Percentiles rank a stretch among this genome's conserved stretches.
Conservation (phyloP, 2,329 filamentous ascomycete species). For the Aspergillus calidoustus region DNA sequence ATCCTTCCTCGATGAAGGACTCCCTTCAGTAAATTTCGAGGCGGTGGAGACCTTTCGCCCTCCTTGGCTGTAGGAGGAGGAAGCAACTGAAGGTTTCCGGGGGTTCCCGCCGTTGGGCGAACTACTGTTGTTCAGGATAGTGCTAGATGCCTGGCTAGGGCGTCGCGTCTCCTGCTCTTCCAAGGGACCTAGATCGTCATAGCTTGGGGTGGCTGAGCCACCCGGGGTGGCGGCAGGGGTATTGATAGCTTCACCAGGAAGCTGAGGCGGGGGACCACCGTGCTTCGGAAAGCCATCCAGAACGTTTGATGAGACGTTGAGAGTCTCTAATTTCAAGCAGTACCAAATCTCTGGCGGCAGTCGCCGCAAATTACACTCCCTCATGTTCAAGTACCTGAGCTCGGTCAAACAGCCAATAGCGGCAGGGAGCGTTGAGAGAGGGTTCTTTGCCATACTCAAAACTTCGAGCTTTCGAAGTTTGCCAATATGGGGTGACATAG, state of each 20-base stretch:
- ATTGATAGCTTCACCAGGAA: conserved; percentile 55
- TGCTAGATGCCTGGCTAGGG: conserved; percentile 82
- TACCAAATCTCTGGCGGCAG: conserved; percentile 96
- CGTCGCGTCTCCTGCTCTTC: conserved; percentile 69
- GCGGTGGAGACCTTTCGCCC: conserved; percentile 85
- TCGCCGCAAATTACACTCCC: conserved; percentile 89
- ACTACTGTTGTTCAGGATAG: conserved; percentile 73
- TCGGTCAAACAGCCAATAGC: conserved; percentile 89
- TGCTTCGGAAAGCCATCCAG: conserved; percentile 90
- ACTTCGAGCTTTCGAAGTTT: conserved; percentile 82
- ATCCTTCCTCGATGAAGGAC: conserved; percentile 75
- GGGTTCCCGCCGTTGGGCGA: conserved; percentile 63
- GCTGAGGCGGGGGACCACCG: conserved; percentile 65
- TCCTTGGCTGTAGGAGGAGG: conserved; percentile 74
- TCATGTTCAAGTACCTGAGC: conserved; percentile 81
- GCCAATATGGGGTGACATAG: conserved; percentile 82
- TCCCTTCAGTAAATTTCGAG: conserved; percentile 67
- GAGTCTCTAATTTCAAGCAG: conserved; percentile 83
- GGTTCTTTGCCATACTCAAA: conserved; percentile 92
- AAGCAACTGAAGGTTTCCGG: conserved; percentile 83
- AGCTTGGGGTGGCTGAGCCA: conserved; percentile 68
- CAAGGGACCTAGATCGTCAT: conserved; percentile 74
- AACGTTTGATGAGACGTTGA: conserved; percentile 96
- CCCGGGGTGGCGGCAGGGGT: conserved; percentile 53
- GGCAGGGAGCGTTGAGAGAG: conserved; percentile 77